A percentile compares a stretch with the other conserved stretches of the same genome.
Conservation (phyloP, 2,329 filamentous ascomycete species). For the Paraphoma sp. region DNA sequence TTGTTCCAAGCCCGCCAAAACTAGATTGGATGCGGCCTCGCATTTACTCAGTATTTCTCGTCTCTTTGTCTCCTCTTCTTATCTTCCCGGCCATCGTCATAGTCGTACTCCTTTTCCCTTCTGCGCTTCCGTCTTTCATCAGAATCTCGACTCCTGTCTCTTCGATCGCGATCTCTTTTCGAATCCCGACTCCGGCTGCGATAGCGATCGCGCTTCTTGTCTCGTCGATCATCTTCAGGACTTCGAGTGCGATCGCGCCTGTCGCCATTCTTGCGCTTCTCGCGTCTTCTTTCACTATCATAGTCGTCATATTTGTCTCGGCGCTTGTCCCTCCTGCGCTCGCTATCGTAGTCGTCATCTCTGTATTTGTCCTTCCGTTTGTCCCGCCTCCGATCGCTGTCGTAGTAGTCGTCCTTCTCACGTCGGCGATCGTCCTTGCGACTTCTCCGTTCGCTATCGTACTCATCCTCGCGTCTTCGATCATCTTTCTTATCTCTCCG, state of each 20-base stretch:
- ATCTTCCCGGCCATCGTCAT: constrained; percentile 27
- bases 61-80: constrained; percentile 27
- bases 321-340: constrained; percentile 25
- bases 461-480: constrained; percentile 25
- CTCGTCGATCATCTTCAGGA: constrained; percentile 35
- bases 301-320: constrained; percentile 23
- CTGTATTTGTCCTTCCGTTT: constrained; percentile 19
- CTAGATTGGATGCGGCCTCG: not conserved
- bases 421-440: constrained; percentile 17
- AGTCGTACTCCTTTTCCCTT: constrained; percentile 28
- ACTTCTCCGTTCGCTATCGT: constrained; percentile 27
- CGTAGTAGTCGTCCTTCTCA: constrained; percentile 15
- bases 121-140: constrained; percentile 34
- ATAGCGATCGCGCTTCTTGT: constrained; percentile 28
- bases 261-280: constrained; percentile 7
- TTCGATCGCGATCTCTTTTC: constrained; percentile 22
- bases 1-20: not conserved
- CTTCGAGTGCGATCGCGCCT: constrained; percentile 27
- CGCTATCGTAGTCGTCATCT: constrained; percentile 26
- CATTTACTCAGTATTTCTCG: constrained; percentile 11
- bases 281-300: constrained; percentile 16
- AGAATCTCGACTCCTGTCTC: constrained; percentile 24
- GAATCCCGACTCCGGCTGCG: constrained; percentile 33
- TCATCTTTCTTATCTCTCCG: constrained; percentile 16
- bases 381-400: constrained; percentile 23